These are phyloP conservation scores for Capillidium heterosporum DNA, from an alignment of 371 early-diverging fungal species.

Conservation along the genomic window DNA sequence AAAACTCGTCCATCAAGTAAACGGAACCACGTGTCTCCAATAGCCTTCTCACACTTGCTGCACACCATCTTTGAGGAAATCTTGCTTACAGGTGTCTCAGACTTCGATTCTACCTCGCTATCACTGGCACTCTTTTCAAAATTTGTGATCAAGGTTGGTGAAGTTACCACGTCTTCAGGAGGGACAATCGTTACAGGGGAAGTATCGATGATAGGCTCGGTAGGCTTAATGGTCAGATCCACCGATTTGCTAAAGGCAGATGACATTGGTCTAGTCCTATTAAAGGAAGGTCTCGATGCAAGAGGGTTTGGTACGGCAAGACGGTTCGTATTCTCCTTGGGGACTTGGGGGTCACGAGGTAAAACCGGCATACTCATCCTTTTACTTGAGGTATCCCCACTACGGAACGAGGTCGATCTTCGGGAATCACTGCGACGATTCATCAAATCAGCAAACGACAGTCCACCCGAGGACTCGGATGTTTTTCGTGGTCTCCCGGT, in stretches of 20 bases:
- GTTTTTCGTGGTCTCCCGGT: not conserved
- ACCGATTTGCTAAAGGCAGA: too few relatives aligned
- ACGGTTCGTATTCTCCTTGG: not conserved
- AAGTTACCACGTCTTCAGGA: too few relatives aligned
- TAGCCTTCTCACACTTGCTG: not conserved
- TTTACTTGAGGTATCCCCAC: not conserved
- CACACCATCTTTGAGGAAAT: not conserved
- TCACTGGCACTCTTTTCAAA: too few relatives aligned
- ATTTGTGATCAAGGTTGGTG: too few relatives aligned
- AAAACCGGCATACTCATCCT: not conserved
- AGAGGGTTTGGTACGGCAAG: too few relatives aligned
- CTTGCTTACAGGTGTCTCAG: not conserved
- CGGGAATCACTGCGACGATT: not conserved
- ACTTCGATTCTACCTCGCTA: too few relatives aligned
- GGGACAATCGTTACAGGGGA: too few relatives aligned
- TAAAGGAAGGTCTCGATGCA: too few relatives aligned
- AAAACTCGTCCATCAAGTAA: not conserved
- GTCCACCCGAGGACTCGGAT: not conserved
- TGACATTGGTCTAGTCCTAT: too few relatives aligned
- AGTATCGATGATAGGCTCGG: too few relatives aligned
- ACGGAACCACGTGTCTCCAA: conserved; percentile 1
- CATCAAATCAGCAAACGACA: conserved; percentile 3
- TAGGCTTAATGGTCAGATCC: too few relatives aligned
- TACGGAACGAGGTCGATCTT: not conserved
- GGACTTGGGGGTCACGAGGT: not conserved